These are phyloP conservation scores for Pseudozyma sp. DNA, from an alignment of 1,284 basidiomycete genomes.

Conservation along the genomic window DNA sequence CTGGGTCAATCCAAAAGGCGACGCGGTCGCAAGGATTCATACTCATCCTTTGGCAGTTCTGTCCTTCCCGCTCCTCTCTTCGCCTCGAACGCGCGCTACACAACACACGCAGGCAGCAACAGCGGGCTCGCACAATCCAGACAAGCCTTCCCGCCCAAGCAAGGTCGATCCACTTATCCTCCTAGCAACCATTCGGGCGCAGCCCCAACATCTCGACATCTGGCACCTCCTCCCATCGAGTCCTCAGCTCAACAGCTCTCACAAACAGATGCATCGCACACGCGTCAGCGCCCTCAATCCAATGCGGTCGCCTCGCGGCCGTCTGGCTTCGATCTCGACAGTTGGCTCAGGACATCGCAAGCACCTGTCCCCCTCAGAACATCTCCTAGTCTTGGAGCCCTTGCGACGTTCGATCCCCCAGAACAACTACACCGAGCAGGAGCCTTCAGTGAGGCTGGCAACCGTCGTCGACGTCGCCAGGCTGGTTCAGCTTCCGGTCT, in stretches of 20 bases:
- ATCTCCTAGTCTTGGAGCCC: slow-evolving; percentile 41
- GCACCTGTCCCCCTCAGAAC: slow-evolving; percentile 15
- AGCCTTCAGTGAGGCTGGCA: slow-evolving; percentile 49
- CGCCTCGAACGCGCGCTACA: slow-evolving; percentile 24
- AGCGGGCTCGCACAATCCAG: slow-evolving; percentile 9
- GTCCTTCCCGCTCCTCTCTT: slow-evolving; percentile 40
- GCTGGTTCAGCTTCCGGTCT: slow-evolving; percentile 41
- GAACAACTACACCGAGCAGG: slow-evolving; percentile 19
- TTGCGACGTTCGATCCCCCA: slow-evolving; percentile 24
- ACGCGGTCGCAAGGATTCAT: slow-evolving; percentile 39
- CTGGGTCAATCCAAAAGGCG: slow-evolving; percentile 39
- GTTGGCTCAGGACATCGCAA: slow-evolving; percentile 37
- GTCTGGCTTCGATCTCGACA: slow-evolving; percentile 36
- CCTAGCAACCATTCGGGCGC: slow-evolving; percentile 46
- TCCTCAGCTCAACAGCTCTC: slow-evolving; percentile 11
- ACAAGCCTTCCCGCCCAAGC: slow-evolving; percentile 16
- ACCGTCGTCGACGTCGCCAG: slow-evolving; percentile 21
- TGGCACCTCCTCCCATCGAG: slow-evolving; percentile 15
- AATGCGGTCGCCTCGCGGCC: slow-evolving; percentile 28
- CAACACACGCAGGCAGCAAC: slow-evolving; percentile 13
- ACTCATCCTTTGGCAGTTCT: slow-evolving; percentile 52
- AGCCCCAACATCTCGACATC: slow-evolving; percentile 29
- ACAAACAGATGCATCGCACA: slow-evolving; percentile 5
- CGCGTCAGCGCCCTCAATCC: slow-evolving; percentile 23
- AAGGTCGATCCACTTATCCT: slow-evolving; percentile 25